A percentile compares a stretch with the other conserved stretches of the same genome.
Evolutionary conservation across 179 eudicot species (phyloP).

Genomic region (Beta lomatogona): DNA sequence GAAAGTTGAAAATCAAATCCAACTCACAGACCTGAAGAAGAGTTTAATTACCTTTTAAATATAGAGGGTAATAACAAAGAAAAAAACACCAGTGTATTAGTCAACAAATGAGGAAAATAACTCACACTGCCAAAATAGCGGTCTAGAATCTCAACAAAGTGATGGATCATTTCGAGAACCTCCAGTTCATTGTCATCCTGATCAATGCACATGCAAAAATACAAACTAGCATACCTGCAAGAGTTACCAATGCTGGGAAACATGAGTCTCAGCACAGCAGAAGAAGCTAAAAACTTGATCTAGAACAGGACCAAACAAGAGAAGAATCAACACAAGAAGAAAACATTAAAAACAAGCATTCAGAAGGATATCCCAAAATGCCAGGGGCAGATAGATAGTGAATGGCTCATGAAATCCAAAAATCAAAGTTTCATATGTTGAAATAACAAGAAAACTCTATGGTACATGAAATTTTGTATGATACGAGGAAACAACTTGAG

Average conservation of each 20-base stretch:
- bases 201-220: slow-evolving; percentile 96
- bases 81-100: neutral
- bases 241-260: neutral
- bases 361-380: neutral
- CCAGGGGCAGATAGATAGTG: neutral
- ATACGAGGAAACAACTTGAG: neutral
- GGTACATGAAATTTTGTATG: neutral
- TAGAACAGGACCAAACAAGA: neutral
- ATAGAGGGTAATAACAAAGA: neutral
- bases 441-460: neutral
- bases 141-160: slow-evolving; percentile 90
- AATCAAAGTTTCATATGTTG: neutral
- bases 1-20: slow-evolving; percentile 93
- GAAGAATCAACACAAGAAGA: slow-evolving; percentile 6
- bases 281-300: neutral
- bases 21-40: slow-evolving; percentile 81
- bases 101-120: slow-evolving; percentile 16
- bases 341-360: neutral
- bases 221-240: slow-evolving; percentile 91
- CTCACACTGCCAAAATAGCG: slow-evolving; percentile 98
- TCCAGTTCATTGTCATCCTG: slow-evolving; percentile 95
- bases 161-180: slow-evolving; percentile 91
- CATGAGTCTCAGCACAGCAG: slow-evolving; percentile 5
- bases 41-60: neutral
- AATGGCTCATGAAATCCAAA: neutral